Percentiles rank a stretch among this genome's conserved stretches.
phyloP scores from a whole-genome alignment of 345 rosid species.

The Gossypium longicalyx region DNA sequence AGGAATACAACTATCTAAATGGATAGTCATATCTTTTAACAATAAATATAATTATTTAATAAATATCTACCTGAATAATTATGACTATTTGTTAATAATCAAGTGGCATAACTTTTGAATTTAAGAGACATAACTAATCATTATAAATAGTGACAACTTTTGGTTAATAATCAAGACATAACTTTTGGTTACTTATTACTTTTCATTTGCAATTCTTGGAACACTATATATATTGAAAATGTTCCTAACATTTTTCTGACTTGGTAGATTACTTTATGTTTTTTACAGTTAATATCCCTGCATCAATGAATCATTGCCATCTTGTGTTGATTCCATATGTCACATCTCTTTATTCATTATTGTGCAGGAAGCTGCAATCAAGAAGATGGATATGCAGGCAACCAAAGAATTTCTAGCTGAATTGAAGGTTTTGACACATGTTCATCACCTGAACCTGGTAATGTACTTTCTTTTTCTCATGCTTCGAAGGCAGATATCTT shows the following conservation, averaged over 20 bases:
- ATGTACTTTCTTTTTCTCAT: conserved; percentile 17
- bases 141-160: too few relatives aligned
- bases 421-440: conserved; percentile 79
- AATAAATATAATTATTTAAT: too few relatives aligned
- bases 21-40: too few relatives aligned
- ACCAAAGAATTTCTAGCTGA: conserved; percentile 92
- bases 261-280: background rate
- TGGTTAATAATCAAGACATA: too few relatives aligned
- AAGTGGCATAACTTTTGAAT: too few relatives aligned
- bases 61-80: too few relatives aligned
- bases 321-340: conserved; percentile 5
- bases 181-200: too few relatives aligned
- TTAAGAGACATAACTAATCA: too few relatives aligned
- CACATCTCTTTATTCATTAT: background rate
- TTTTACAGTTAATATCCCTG: background rate
- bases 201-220: too few relatives aligned
- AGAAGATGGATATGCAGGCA: conserved; percentile 98
- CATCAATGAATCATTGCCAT: background rate
- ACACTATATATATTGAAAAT: too few relatives aligned
- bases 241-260: background rate
- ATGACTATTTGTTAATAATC: too few relatives aligned
- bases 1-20: too few relatives aligned
- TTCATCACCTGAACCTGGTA: conserved; percentile 97
- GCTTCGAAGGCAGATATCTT: background rate
- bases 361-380: conserved; percentile 90